Base-by-base conservation (phyloP, 1,284 basidiomycete genomes). In the Cutaneotrichosporon mucoides region DNA sequence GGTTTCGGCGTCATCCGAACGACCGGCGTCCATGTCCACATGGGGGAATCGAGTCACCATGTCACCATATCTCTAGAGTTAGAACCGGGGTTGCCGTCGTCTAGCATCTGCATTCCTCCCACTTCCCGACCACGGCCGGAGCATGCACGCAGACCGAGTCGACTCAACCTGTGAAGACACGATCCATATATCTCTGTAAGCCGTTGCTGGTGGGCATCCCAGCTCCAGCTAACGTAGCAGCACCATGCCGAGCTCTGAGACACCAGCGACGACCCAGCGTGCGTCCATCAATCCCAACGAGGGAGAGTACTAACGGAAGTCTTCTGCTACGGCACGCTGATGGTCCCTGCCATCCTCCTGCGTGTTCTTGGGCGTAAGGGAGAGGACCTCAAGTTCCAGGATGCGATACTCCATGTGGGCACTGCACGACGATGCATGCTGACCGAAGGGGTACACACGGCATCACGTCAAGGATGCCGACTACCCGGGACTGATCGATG, bases 291-390 rank as follows among this genome's bases (percentile, higher is more conserved):
- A 3, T 10, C 24, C 13, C 24, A 24, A 24, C 24, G 24, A 24
- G n/a, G 24, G 38, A 12, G 11, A 12, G 15, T 43, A 36, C 61
- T 63, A 24, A 63, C 48, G 1, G 13, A 80, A 59, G 88, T 88
- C 5, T 93, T 94, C 77, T 92, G 92, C 80, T 92, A 94, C 73
- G 92, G 92, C 35, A 91, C 88, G 0, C 76, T 90, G 34, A 84
- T 88, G 80, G 86, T 88, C 63, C 87, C 88, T 9, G 83, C 82
- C 53, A 84, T 90, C 65, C 78, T 89, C 42, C 81, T 77, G 59
- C 80, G 84, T 15, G 87, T 89, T 8, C 82, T 90, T 34, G 79
- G 80, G 8, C 83, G 86, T 60, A 78, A 84, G 54, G 84, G 84
- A 9, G 68, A 78, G 8, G 79, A 84, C 60, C 79, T 90, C 5